Evolutionary conservation across 805 yeast species (phyloP).

Genomic region (Lipomyces sp.): DNA sequence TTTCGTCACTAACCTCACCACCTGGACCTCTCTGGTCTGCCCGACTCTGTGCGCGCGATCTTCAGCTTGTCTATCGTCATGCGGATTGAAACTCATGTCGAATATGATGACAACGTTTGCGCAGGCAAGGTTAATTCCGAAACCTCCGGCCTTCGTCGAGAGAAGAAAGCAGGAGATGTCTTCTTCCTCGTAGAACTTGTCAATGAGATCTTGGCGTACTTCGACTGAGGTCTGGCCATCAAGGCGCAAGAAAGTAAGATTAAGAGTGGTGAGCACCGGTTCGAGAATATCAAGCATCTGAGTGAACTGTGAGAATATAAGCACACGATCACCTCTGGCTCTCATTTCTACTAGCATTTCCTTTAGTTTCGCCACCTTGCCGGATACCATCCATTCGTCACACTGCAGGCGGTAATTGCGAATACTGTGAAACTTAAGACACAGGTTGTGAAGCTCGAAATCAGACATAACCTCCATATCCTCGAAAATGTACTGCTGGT

Average conservation of each 20-base stretch:
- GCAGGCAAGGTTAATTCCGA: constrained; percentile 93
- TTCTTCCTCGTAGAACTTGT: constrained; percentile 77
- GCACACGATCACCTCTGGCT: constrained; percentile 57
- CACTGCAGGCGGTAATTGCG: constrained; percentile 52
- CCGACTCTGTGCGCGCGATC: constrained; percentile 99
- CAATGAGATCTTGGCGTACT: constrained; percentile 86
- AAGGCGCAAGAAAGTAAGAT: constrained; percentile 71
- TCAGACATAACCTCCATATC: constrained; percentile 96
- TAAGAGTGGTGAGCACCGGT: constrained; percentile 58
- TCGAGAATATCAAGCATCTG: constrained; percentile 89
- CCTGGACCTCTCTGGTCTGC: constrained; percentile 78
- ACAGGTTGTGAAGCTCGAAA: constrained; percentile 74
- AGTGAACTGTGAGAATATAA: constrained; percentile 88
- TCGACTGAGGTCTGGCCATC: constrained; percentile 96
- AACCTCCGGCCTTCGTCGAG: constrained; percentile 97
- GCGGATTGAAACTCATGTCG: constrained; percentile 96
- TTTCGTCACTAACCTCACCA: constrained; percentile 67
- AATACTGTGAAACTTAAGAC: constrained; percentile 70
- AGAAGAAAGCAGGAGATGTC: constrained; percentile 80
- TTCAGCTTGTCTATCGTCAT: constrained; percentile 97
- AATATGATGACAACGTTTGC: constrained; percentile 89
- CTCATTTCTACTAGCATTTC: constrained; percentile 58
- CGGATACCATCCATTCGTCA: constrained; percentile 55
- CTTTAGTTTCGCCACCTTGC: constrained; percentile 62
- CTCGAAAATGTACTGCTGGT: constrained; percentile 71